Evolutionary conservation across 148 eudicot genomes (phyloP).

Genomic region (Rhododendron vialii): DNA sequence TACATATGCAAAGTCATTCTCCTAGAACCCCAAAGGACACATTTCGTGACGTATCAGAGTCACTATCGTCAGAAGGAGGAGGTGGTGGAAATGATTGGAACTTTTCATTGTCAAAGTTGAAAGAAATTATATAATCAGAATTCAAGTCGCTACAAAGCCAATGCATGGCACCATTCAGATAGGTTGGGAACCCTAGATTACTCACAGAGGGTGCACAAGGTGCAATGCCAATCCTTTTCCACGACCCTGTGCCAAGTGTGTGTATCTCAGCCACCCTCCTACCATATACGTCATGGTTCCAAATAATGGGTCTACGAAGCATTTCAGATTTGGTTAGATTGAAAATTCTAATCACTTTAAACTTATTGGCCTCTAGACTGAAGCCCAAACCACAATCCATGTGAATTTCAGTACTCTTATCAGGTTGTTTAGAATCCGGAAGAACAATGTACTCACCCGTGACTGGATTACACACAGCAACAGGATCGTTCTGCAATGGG

Average conservation of each 20-base stretch:
- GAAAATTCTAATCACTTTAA: conserved; percentile 2
- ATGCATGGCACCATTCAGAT: conserved; percentile 3
- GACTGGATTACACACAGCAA: not conserved
- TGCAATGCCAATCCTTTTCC: conserved; percentile 1
- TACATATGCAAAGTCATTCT: not conserved
- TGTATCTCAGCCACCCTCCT: not conserved
- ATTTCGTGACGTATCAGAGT: too few relatives aligned
- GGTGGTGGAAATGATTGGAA: conserved; percentile 17
- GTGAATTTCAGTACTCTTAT: too few relatives aligned
- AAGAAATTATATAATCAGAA: conserved; percentile 3
- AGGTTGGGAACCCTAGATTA: not conserved
- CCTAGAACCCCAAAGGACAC: too few relatives aligned
- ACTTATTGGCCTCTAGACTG: not conserved
- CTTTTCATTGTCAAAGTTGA: conserved; percentile 18
- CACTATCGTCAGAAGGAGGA: not conserved
- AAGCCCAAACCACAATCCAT: conserved; percentile 9
- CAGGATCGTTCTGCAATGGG: not conserved
- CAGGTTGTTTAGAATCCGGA: too few relatives aligned
- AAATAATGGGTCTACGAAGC: too few relatives aligned
- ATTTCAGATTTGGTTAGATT: too few relatives aligned
- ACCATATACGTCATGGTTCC: too few relatives aligned
- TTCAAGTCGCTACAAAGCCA: conserved; percentile 1
- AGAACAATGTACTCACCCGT: conserved; percentile 9
- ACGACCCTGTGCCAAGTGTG: conserved; percentile 9
- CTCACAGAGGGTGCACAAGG: not conserved